phyloP scores from a whole-genome alignment of 441 rosid genomes.

The Populus hybrid region DNA sequence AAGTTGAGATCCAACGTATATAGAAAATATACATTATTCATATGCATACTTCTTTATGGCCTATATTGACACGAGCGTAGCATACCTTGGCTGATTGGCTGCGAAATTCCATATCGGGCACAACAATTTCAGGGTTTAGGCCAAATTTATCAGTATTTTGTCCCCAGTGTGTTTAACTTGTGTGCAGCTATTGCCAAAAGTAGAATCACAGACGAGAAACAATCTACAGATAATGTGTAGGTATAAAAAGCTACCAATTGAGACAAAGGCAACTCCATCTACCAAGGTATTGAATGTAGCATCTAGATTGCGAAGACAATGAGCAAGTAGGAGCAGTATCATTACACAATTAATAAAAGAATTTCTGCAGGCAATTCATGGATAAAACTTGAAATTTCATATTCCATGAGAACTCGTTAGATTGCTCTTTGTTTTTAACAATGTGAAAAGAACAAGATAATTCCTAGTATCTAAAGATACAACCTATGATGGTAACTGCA shows the following conservation, averaged over 20 bases:
- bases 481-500: conserved; percentile 17
- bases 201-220: neutral
- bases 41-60: too few relatives aligned
- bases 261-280: neutral
- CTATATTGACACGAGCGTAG: too few relatives aligned
- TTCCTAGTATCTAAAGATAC: conserved; percentile 30
- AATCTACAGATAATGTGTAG: too few relatives aligned
- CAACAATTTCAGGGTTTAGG: too few relatives aligned
- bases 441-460: conserved; percentile 14
- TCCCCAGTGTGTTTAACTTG: neutral
- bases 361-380: neutral
- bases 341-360: neutral
- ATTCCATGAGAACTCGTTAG: conserved; percentile 24
- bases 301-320: neutral
- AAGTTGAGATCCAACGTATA: neutral
- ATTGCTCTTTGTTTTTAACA: conserved; percentile 21
- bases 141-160: too few relatives aligned
- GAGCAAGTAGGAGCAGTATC: neutral
- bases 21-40: too few relatives aligned
- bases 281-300: neutral
- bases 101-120: too few relatives aligned
- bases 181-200: too few relatives aligned
- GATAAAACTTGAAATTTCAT: conserved; percentile 19
- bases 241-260: too few relatives aligned
- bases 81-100: too few relatives aligned